phyloP scores from a whole-genome alignment of 331 rosid genomes.

The Malus hybrid region DNA sequence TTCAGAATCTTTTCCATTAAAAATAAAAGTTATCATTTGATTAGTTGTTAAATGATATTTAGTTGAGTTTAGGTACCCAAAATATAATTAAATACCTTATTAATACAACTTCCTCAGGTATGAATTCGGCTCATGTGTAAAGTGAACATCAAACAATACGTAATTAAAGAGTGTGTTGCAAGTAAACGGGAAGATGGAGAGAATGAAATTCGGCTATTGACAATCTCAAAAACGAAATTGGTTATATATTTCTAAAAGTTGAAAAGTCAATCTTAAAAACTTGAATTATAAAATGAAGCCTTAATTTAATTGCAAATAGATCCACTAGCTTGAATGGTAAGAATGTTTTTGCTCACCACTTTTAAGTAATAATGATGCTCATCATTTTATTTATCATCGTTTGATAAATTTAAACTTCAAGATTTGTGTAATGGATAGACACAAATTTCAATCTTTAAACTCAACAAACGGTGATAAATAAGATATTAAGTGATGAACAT shows the following conservation, averaged over 20 bases:
- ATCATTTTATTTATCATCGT: too few relatives aligned
- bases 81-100: too few relatives aligned
- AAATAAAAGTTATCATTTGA: neutral
- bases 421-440: too few relatives aligned
- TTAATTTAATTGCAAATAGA: neutral
- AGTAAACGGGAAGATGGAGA: neutral
- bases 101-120: neutral
- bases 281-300: neutral
- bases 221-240: neutral
- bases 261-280: neutral
- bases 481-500: too few relatives aligned
- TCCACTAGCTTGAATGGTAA: neutral
- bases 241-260: neutral
- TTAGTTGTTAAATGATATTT: too few relatives aligned
- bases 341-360: too few relatives aligned
- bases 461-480: too few relatives aligned
- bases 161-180: neutral
- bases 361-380: too few relatives aligned
- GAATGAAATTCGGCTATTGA: neutral
- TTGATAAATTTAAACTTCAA: accelerated
- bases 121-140: too few relatives aligned
- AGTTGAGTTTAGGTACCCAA: neutral
- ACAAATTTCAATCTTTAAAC: too few relatives aligned
- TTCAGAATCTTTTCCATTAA: neutral
- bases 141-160: too few relatives aligned